Evolutionary conservation across 2,329 filamentous ascomycete species (phyloP), one percentile per base, ranked within the genome.

Genomic region (Lecanoromycetidae sp.): DNA sequence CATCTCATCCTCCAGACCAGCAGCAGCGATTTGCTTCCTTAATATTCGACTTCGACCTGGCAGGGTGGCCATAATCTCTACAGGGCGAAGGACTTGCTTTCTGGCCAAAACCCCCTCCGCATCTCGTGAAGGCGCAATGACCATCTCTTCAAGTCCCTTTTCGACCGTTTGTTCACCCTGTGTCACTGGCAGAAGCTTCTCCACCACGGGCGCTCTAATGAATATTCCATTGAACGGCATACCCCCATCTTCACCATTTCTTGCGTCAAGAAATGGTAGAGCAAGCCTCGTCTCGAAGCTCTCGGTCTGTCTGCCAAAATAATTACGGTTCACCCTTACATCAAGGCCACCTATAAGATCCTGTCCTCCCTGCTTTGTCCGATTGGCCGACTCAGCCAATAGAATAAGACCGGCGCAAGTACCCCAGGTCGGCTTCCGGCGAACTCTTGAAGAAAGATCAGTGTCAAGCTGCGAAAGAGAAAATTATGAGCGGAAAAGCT

Each of bases 321-420:
- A 87, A 60, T 96, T 98, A 38, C 91, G 76, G 60, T 93, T 87
- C 26, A 96, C 88, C 37, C 86, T 75, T 29, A 98, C 88, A 59
- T 87, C 82, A 30, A 98, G 73, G 2, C 91, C 91, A 12, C 91
- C 91, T 52, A 98, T 87, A 45, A 96, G 74, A 50, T 94, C 87
- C 64, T 96, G 91, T 0, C 90, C 90, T 35, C 87, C 87, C 58
- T 84, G 80, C 63, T 95, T 96, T 30, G 85, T 87, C 52, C 82
- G 77, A 62, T 90, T 94, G 41, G 87, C 90, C 49, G 83, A 80
- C 59, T 94, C 84, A 2, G 87, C 83, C 41, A 98, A 79, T 40
- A 96, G 70, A 56, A 98, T 95, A 48, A 96, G 75, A 8, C 91
- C 91, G 10, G 91, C 91, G 63, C 91, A 98, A 17, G 91, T 96